Evolutionary conservation across 2,329 filamentous ascomycete genomes (phyloP).

Genomic region (Xylaria hypoxylon): DNA sequence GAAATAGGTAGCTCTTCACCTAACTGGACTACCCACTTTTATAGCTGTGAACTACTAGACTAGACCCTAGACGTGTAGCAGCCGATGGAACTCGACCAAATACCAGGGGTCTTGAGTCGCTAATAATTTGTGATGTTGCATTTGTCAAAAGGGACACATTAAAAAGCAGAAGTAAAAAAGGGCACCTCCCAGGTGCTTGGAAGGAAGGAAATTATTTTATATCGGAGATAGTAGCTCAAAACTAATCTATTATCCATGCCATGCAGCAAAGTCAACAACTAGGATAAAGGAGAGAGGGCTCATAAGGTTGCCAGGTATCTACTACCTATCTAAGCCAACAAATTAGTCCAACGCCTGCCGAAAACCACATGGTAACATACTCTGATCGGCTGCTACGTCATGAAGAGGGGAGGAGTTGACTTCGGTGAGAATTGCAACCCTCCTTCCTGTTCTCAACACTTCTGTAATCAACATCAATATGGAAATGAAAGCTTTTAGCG

Average conservation of each 20-base stretch:
- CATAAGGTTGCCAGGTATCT: background rate
- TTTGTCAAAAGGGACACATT: conserved; percentile 8
- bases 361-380: background rate
- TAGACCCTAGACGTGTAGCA: too few species aligned
- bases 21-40: conserved; percentile 6
- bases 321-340: background rate
- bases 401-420: conserved; percentile 2
- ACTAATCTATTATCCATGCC: background rate
- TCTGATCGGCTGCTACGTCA: conserved; percentile 4
- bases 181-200: background rate
- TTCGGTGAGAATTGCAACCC: background rate
- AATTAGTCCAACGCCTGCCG: background rate
- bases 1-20: conserved; percentile 25
- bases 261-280: background rate
- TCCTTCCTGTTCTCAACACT: background rate
- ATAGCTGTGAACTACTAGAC: too few species aligned
- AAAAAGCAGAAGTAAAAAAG: background rate
- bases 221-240: background rate
- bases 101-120: background rate
- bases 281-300: conserved; percentile 3
- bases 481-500: background rate
- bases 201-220: background rate
- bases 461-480: background rate
- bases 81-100: conserved; percentile 8
- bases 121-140: conserved; percentile 2